Base-by-base conservation (phyloP, 1,139 yeast genomes). In the Yamadazyma atmosphaerica region DNA sequence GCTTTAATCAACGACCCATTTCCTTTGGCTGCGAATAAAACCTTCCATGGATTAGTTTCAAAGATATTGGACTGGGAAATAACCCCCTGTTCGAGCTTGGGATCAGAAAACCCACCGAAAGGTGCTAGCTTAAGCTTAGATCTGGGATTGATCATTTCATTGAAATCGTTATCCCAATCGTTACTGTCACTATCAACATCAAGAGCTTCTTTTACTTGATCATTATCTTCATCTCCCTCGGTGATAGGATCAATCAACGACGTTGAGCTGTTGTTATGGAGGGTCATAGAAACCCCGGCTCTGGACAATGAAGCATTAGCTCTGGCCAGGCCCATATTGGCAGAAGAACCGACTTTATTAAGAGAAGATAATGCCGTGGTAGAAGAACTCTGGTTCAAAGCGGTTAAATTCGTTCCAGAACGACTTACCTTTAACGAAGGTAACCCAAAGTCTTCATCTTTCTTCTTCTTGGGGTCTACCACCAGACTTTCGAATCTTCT, bases 1-100 rank as follows among this genome's bases (percentile, higher is more conserved):
- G 98, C 97, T 50, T 92, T 92, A 43, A 80, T 77, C 51, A 92
- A 73, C 3, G 96, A 94, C 17, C 92, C 95, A 53, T 92, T 92
- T 9, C 98, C 96, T 47, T 82, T 81, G n/a, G 66, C 74, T 34
- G 83, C 79, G 12, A 74, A 74, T 3, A 79, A 83, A 13, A 90
- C 77, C 34, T 74, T 71, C 92, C 96, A 89, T 3, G 87, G 84
- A 4, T 90, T 83, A 8, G 74, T 72, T 28, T 82, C 82, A 59
- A 88, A 87, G 22, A 85, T 66, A 45, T 78, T 77, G 11, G 71
- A 65, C 23, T 74, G 71, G 39, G 68, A 65, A 22, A 65, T 56
- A 18, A 81, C 60, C 8, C 72, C 58, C 23, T 67, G 58, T 51
- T 71, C 67, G 47, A 74, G 56, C 51, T 73, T 74, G 1, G 81